Percentiles rank a stretch among this genome's conserved stretches.
Conservation (phyloP, 768 basidiomycete species). For the Amanita molliuscula region DNA sequence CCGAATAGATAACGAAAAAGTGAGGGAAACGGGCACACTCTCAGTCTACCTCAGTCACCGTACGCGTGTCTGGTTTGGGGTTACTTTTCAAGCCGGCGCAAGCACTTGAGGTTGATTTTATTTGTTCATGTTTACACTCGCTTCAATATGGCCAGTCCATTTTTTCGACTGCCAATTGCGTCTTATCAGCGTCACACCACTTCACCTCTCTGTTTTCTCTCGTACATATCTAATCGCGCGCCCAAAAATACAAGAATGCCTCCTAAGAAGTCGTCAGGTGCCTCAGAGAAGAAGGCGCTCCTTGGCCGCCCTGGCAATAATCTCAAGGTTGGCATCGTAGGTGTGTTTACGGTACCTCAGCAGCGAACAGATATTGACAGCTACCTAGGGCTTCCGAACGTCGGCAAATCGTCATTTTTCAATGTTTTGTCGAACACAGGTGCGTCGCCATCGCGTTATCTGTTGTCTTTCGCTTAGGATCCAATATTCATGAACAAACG, state of each 20-base stretch:
- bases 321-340: conserved; percentile 98
- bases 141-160: not conserved
- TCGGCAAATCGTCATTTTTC: conserved; percentile 99
- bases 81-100: too few species aligned
- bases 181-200: conserved; percentile 6
- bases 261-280: conserved; percentile 68
- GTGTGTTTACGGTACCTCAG: conserved; percentile 35
- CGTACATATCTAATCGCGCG: conserved; percentile 18
- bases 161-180: conserved; percentile 7
- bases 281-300: conserved; percentile 72
- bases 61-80: too few species aligned
- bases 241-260: conserved; percentile 69
- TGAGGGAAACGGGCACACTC: too few species aligned
- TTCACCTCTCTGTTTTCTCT: conserved; percentile 11
- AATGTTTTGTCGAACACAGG: conserved; percentile 90
- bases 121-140: not conserved
- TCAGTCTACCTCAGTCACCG: too few species aligned
- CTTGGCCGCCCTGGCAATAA: conserved; percentile 94
- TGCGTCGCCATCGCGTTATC: conserved; percentile 28
- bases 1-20: not conserved
- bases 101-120: not conserved
- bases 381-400: conserved; percentile 76
- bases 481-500: not conserved
- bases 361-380: conserved; percentile 12
- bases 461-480: not conserved